A percentile compares a stretch with the other conserved stretches of the same genome.
Conservation (phyloP, 2,329 filamentous ascomycete genomes). For the Capronia coronata region DNA sequence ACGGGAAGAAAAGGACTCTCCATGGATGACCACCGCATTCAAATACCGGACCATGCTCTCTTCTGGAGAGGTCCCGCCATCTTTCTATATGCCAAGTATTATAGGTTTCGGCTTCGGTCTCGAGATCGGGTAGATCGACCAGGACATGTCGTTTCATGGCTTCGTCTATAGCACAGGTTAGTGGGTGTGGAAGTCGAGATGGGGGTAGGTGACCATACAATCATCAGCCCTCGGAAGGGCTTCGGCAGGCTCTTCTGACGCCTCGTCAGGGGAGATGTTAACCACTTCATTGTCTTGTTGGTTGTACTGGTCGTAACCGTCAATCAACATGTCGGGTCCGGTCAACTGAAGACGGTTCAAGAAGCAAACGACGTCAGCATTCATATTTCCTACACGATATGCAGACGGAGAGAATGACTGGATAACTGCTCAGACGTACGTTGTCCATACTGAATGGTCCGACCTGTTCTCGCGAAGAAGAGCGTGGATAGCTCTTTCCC, state of each 20-base stretch:
- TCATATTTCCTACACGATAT: conserved; percentile 9
- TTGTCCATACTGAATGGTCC: conserved; percentile 38
- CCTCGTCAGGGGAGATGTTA: conserved; percentile 56
- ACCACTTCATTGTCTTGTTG: conserved; percentile 58
- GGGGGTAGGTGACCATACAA: conserved; percentile 37
- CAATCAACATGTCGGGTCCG: conserved; percentile 58
- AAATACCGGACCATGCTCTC: conserved; percentile 83
- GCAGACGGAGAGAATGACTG: conserved; percentile 12
- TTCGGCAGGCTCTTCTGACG: conserved; percentile 50
- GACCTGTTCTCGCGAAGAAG: conserved; percentile 1
- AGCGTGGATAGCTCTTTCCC: conserved; percentile 15
- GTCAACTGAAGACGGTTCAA: conserved; percentile 40
- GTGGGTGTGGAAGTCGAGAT: conserved; percentile 2
- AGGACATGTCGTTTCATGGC: conserved; percentile 79
- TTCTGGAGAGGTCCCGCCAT: conserved; percentile 70
- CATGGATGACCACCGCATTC: conserved; percentile 81
- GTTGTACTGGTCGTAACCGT: conserved; percentile 51
- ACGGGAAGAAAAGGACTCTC: conserved; percentile 93
- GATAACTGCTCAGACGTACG: conserved; percentile 32
- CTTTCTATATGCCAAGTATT: conserved; percentile 82
- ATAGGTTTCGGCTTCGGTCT: conserved; percentile 66
- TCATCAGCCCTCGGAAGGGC: conserved; percentile 54
- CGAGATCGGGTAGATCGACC: conserved; percentile 69
- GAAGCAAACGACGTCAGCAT: conserved; percentile 30
- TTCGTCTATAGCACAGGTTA: conserved; percentile 53